Conservation (phyloP, 2,329 filamentous ascomycete genomes). For the Epichloe amarillans region DNA sequence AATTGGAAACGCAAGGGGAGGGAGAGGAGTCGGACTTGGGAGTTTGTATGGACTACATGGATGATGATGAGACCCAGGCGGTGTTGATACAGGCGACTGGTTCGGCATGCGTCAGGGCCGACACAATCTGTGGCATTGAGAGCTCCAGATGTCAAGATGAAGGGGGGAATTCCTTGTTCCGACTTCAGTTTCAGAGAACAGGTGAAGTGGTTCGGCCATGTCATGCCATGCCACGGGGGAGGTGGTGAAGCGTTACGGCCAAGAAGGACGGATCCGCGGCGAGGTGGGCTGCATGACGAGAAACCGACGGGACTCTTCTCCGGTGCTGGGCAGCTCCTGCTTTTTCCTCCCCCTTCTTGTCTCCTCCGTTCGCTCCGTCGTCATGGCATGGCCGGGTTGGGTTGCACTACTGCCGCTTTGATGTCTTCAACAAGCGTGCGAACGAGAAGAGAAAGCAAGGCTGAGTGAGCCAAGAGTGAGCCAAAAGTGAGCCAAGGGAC, state of each 20-base stretch:
- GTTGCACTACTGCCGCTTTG: background rate
- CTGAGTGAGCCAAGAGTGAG: background rate
- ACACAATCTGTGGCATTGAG: background rate
- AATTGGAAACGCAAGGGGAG: no score
- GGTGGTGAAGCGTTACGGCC: background rate
- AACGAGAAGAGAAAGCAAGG: background rate
- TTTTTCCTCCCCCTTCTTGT: background rate
- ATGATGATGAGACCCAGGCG: background rate
- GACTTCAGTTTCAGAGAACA: background rate
- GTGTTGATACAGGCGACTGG: background rate
- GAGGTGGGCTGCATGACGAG: background rate
- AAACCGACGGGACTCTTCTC: background rate
- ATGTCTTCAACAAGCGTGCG: background rate
- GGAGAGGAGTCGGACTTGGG: no score
- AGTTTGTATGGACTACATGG: background rate
- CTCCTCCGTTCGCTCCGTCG: background rate
- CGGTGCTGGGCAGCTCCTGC: background rate
- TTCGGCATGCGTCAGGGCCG: background rate
- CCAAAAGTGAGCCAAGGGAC: background rate
- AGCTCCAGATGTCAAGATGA: background rate
- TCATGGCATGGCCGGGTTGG: background rate
- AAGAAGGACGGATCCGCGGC: background rate
- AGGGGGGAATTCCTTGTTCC: background rate
- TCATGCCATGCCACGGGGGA: background rate
- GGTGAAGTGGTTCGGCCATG: background rate